A percentile compares a stretch with the other conserved stretches of the same genome.
These are phyloP conservation scores for Hypoxylon sp. DNA, from an alignment of 2,329 filamentous ascomycete species.

Conservation along the genomic window DNA sequence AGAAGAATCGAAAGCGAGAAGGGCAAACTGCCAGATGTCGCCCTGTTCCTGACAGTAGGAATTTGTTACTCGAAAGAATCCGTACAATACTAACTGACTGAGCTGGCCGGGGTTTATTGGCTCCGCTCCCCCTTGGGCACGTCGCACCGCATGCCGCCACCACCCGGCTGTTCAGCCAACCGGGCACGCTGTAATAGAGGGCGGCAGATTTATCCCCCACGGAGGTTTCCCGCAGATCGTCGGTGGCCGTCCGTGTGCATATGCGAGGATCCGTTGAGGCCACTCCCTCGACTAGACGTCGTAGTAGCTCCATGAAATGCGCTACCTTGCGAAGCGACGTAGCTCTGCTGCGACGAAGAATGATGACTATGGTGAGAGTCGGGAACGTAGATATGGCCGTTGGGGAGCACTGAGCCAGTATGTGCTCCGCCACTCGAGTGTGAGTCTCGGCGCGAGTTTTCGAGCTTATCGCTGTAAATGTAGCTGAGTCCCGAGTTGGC, in stretches of 20 bases:
- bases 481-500: slow-evolving; percentile 46
- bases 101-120: slow-evolving; percentile 30
- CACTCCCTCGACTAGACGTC: slow-evolving; percentile 39
- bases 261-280: slow-evolving; percentile 49
- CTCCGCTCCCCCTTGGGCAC: slow-evolving; percentile 35
- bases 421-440: slow-evolving; percentile 47
- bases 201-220: slow-evolving; percentile 49
- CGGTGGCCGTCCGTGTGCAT: slow-evolving; percentile 50
- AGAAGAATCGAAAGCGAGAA: slow-evolving; percentile 19
- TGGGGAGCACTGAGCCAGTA: slow-evolving; percentile 50
- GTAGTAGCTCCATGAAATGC: slow-evolving; percentile 41
- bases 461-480: slow-evolving; percentile 51
- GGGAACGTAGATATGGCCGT: slow-evolving; percentile 56
- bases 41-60: slow-evolving; percentile 35
- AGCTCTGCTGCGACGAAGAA: slow-evolving; percentile 44
- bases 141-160: slow-evolving; percentile 50
- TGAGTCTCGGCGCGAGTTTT: slow-evolving; percentile 46
- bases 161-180: slow-evolving; percentile 46
- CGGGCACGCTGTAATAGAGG: slow-evolving; percentile 39
- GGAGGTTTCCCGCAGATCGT: slow-evolving; percentile 54
- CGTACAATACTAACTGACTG: slow-evolving; percentile 36
- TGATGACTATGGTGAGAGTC: slow-evolving; percentile 48
- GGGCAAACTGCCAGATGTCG: slow-evolving; percentile 28
- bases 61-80: slow-evolving; percentile 30
- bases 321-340: slow-evolving; percentile 41